Evolutionary conservation across 371 early-diverging fungal species (phyloP).

Genomic region (Mucor mucedo): DNA sequence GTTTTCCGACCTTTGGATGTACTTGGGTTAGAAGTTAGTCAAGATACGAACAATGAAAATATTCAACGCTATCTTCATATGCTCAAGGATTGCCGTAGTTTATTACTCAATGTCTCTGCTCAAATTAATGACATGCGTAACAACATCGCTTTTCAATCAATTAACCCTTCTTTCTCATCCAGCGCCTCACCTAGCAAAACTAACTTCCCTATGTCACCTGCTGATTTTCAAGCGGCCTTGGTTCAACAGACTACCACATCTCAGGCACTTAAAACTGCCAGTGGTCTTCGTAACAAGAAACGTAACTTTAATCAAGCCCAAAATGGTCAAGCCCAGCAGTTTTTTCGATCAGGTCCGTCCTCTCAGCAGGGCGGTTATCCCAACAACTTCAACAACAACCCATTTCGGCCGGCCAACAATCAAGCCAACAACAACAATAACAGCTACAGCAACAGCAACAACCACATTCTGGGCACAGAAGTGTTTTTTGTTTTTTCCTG

Average conservation of each 20-base stretch:
- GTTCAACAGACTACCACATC: conserved; percentile 10
- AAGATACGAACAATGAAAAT: conserved; percentile 6
- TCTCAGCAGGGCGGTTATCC: conserved; percentile 23
- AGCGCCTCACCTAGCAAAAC: too few relatives aligned
- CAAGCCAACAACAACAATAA: conserved; percentile 12
- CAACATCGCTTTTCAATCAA: conserved; percentile 3
- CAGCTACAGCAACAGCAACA: too few relatives aligned
- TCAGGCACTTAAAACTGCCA: conserved; percentile 13
- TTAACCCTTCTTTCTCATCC: conserved; percentile 10
- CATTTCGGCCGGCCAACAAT: neutral
- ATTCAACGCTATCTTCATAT: conserved; percentile 3
- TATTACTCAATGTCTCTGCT: conserved; percentile 11
- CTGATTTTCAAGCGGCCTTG: conserved; percentile 11
- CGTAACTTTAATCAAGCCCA: neutral
- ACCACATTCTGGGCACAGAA: conserved; percentile 10
- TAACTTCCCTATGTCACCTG: conserved; percentile 12
- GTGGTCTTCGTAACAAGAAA: neutral
- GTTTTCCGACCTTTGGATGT: conserved; percentile 19
- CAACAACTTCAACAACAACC: conserved; percentile 3
- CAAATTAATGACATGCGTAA: conserved; percentile 1
- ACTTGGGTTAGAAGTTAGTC: conserved; percentile 3
- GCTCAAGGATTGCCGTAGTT: conserved; percentile 8
- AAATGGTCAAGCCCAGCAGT: neutral
- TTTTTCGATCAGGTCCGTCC: conserved; percentile 26
- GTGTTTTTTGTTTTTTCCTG: conserved; percentile 20